A percentile compares a stretch with the other conserved stretches of the same genome.
These are phyloP conservation scores for Lactarius vividus DNA, from an alignment of 768 basidiomycete genomes.

Conservation along the genomic window DNA sequence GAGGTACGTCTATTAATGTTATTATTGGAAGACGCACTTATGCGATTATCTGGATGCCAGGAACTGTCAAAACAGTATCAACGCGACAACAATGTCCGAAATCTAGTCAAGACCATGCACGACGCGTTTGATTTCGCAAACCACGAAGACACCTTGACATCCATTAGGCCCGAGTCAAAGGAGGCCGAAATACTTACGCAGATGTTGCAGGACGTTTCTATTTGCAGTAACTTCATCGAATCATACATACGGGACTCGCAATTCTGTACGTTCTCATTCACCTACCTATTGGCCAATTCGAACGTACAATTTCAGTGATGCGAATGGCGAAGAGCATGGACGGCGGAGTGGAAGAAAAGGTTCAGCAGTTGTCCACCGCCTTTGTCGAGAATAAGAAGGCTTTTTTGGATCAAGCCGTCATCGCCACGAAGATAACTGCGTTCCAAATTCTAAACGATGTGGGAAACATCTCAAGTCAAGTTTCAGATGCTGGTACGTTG, in stretches of 20 bases:
- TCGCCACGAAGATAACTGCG: background rate
- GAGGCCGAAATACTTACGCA: background rate
- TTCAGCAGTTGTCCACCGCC: background rate
- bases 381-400: background rate
- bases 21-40: background rate
- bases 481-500: background rate
- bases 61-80: background rate
- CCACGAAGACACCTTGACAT: background rate
- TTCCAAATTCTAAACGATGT: slow-evolving; percentile 1
- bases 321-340: background rate
- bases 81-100: background rate
- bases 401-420: background rate
- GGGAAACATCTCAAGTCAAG: background rate
- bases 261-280: background rate
- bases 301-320: background rate
- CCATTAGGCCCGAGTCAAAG: background rate
- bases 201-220: background rate
- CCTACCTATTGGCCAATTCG: background rate
- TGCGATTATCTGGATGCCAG: background rate
- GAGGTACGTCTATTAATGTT: background rate
- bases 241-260: background rate
- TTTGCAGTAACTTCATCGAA: background rate
- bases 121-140: background rate
- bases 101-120: background rate
- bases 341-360: background rate